phyloP scores from a whole-genome alignment of 2,329 filamentous ascomycete species.

The Aspergillus hiratsukae region DNA sequence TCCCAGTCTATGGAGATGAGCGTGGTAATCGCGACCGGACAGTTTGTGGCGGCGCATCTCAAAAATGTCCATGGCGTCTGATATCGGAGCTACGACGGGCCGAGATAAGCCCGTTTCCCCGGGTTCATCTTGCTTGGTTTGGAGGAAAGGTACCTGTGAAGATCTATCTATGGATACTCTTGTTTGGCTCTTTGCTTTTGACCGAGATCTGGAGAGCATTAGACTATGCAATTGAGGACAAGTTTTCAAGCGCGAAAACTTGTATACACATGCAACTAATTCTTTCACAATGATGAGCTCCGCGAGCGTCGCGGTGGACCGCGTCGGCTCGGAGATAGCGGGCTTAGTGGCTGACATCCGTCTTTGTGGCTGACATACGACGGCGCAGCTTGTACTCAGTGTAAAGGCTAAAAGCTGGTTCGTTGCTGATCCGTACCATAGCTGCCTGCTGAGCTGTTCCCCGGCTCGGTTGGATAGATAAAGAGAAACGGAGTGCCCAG shows the following conservation, averaged over 20 bases:
- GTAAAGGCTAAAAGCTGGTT: background rate
- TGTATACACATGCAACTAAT: no score
- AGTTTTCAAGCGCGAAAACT: no score
- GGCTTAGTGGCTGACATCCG: slow-evolving; percentile 8
- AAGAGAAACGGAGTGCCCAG: background rate
- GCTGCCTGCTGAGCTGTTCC: background rate
- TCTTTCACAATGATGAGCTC: background rate
- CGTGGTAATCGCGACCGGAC: slow-evolving; percentile 9
- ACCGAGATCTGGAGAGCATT: background rate
- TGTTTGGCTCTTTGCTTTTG: background rate
- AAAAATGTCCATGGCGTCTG: slow-evolving; percentile 16
- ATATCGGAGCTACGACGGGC: slow-evolving; percentile 30
- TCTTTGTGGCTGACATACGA: background rate
- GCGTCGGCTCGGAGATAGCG: slow-evolving; percentile 20
- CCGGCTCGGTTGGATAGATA: background rate
- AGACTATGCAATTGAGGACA: background rate
- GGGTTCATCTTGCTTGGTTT: background rate
- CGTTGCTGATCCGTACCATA: no score
- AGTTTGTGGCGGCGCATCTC: slow-evolving; percentile 2
- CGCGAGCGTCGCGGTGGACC: background rate
- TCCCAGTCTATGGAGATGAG: slow-evolving; percentile 21
- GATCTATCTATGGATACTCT: background rate
- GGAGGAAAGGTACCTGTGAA: background rate
- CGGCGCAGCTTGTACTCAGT: background rate
- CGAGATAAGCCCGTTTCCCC: slow-evolving; percentile 12